Evolutionary conservation across 164 flowering plant genomes (phyloP).

Genomic region (Echeveria elegans): DNA sequence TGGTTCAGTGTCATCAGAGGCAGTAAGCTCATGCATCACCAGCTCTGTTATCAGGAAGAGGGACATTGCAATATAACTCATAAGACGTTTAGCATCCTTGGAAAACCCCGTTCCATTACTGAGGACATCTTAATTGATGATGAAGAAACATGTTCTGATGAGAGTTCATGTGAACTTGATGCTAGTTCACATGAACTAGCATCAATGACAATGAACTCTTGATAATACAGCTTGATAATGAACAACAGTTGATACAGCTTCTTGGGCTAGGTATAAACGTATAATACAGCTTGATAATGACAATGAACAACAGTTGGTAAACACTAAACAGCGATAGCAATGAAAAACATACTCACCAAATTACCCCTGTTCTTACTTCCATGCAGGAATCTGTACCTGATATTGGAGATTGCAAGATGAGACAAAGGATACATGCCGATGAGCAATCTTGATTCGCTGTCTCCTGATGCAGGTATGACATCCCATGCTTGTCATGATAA

Average conservation of each 20-base stretch:
- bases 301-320: conserved; percentile 23
- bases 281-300: conserved; percentile 27
- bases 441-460: conserved; percentile 13
- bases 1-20: conserved; percentile 85
- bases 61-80: conserved; percentile 39
- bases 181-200: conserved; percentile 61
- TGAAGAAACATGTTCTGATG: conserved; percentile 83
- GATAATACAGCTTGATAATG: conserved; percentile 41
- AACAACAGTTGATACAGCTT: conserved; percentile 22
- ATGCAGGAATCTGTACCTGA: conserved; percentile 44
- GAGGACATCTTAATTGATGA: conserved; percentile 53
- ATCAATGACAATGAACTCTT: too few species aligned
- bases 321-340: conserved; percentile 41
- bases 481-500: neutral
- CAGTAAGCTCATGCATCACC: conserved; percentile 81
- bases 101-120: conserved; percentile 35
- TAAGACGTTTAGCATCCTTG: conserved; percentile 25
- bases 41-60: conserved; percentile 60
- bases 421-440: conserved; percentile 30
- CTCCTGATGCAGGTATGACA: conserved; percentile 5
- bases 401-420: conserved; percentile 34
- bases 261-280: conserved; percentile 72
- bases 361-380: conserved; percentile 68
- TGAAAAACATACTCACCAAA: conserved; percentile 72
- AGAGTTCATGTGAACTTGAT: conserved; percentile 79